Evolutionary conservation across 78 protist species (phyloP).

Genomic region (Dictyostelium firmibasis): DNA sequence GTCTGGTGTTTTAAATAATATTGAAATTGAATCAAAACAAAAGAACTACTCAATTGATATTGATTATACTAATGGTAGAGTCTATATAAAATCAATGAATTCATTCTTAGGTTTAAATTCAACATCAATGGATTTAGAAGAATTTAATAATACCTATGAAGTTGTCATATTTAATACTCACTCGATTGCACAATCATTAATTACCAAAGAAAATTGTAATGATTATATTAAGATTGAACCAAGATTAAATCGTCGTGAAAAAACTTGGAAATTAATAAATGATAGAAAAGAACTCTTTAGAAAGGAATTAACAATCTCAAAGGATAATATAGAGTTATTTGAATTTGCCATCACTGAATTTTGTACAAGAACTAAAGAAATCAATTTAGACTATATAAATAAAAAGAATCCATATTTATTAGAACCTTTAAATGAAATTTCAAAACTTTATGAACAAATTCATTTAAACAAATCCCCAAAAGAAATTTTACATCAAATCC

Average conservation of each 20-base stretch:
- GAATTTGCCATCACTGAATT: neutral
- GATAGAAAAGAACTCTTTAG: neutral
- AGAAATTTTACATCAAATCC: constrained; percentile 1
- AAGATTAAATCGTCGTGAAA: neutral
- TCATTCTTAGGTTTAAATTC: neutral
- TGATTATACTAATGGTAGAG: neutral
- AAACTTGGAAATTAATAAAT: neutral
- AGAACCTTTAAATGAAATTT: neutral
- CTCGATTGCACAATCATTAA: neutral
- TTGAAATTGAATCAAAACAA: neutral
- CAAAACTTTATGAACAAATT: neutral
- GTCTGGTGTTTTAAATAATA: neutral
- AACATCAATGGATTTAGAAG: neutral
- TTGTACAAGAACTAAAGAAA: neutral
- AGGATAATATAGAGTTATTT: neutral
- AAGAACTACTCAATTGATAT: neutral
- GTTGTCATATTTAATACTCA: neutral
- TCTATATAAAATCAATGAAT: neutral
- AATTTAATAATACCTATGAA: constrained; percentile 19
- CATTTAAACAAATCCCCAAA: neutral
- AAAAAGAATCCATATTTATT: neutral
- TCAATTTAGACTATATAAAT: neutral
- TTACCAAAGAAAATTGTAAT: neutral
- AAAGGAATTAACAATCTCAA: neutral
- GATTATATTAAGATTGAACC: neutral